Conservation (phyloP, 2,329 filamentous ascomycete genomes). For the Aspergillus awamori region DNA sequence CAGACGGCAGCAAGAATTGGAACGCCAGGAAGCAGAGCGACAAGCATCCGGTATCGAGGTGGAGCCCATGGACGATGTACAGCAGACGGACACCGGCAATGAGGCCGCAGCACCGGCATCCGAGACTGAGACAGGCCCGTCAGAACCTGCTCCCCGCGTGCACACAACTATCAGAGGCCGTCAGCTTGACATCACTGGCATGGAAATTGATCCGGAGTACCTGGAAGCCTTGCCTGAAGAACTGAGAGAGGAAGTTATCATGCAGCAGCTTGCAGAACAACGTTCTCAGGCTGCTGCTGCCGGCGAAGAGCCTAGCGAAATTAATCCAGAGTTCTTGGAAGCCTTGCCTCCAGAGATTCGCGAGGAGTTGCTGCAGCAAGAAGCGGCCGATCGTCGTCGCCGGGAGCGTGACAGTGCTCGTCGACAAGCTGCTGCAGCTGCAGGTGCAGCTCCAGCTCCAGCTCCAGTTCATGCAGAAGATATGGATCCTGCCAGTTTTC, state of each 20-base stretch:
- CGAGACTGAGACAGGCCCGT: constrained; percentile 49
- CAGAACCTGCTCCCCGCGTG: constrained; percentile 62
- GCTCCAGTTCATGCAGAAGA: constrained; percentile 66
- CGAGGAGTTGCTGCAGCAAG: constrained; percentile 85
- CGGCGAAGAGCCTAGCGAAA: constrained; percentile 65
- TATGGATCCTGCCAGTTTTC: constrained; percentile 90
- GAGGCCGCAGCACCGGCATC: constrained; percentile 37
- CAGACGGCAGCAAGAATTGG: constrained; percentile 61
- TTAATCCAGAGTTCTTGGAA: constrained; percentile 91
- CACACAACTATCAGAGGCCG: constrained; percentile 83
- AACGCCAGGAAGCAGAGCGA: constrained; percentile 62
- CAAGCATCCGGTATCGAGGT: constrained; percentile 48
- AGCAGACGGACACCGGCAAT: constrained; percentile 51
- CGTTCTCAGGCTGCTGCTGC: constrained; percentile 73
- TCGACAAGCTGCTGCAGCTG: constrained; percentile 61
- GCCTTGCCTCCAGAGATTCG: constrained; percentile 89
- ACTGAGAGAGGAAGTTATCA: constrained; percentile 91
- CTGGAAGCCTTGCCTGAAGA: constrained; percentile 97
- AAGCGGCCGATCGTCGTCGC: constrained; percentile 83
- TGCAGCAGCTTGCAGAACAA: constrained; percentile 81
- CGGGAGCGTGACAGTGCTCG: constrained; percentile 81
- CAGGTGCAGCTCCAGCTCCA: constrained; percentile 45
- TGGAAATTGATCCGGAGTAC: constrained; percentile 94
- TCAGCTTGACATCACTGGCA: constrained; percentile 87
- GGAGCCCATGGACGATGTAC: constrained; percentile 77